phyloP scores from a whole-genome alignment of 352 stramenopile genomes.

The Phytophthora parvispora region DNA sequence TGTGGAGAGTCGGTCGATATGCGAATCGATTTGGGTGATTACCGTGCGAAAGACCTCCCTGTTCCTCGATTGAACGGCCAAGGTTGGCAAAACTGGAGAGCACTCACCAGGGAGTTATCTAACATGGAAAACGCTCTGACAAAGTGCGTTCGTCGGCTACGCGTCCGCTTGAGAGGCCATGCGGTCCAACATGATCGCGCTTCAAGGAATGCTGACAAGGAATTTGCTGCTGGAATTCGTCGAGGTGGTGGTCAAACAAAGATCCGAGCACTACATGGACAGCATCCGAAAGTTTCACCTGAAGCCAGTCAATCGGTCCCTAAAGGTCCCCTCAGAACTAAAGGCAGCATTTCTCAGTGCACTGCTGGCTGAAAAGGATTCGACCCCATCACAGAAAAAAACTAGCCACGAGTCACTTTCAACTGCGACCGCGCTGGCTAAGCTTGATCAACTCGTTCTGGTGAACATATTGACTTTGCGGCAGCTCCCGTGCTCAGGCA shows the following conservation, averaged over 20 bases:
- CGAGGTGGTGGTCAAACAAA: neutral
- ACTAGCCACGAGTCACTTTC: neutral
- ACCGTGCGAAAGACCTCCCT: neutral
- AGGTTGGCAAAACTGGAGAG: neutral
- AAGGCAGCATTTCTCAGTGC: neutral
- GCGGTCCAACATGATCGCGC: neutral
- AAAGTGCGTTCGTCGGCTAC: neutral
- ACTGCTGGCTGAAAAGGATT: neutral
- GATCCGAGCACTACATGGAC: neutral
- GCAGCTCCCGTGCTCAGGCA: neutral
- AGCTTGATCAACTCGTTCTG: neutral
- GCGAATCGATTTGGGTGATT: neutral
- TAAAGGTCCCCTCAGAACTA: neutral
- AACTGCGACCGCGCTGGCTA: neutral
- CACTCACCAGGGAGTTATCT: neutral
- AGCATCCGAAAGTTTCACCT: neutral
- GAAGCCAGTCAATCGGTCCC: neutral
- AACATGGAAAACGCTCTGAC: neutral
- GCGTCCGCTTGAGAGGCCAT: neutral
- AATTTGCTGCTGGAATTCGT: neutral
- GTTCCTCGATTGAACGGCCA: neutral
- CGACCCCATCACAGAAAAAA: neutral
- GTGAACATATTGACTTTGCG: neutral
- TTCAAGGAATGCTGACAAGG: neutral
- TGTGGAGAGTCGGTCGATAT: neutral